phyloP scores from a whole-genome alignment of 352 stramenopile species.

The Thalassiosira sp. region DNA sequence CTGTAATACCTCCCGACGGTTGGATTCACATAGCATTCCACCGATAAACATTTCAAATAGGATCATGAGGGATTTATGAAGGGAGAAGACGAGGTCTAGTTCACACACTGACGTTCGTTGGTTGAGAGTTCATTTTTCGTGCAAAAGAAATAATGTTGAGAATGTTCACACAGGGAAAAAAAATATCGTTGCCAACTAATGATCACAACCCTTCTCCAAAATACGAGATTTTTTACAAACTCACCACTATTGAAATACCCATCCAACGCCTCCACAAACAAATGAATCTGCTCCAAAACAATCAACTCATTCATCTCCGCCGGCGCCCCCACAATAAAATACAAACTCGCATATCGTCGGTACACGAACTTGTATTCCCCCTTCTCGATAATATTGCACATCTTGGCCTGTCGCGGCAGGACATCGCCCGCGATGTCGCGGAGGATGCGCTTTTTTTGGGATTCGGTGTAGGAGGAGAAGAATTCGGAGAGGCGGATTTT shows the following conservation, averaged over 20 bases:
- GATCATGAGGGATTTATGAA: constrained; percentile 81
- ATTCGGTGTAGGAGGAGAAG: constrained; percentile 81
- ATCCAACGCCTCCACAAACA: constrained; percentile 97
- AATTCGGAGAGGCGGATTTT: constrained; percentile 84
- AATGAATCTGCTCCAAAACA: constrained; percentile 96
- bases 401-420: constrained; percentile 85
- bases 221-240: no score
- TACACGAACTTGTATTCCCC: constrained; percentile 98
- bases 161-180: constrained; percentile 12
- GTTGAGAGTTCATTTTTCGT: no score
- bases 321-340: constrained; percentile 95
- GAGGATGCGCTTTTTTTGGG: constrained; percentile 78
- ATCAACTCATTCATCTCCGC: constrained; percentile 97
- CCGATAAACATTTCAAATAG: constrained; percentile 85
- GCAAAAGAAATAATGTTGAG: no score
- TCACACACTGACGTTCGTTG: constrained; percentile 80
- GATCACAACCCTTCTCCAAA: no score
- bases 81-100: constrained; percentile 82
- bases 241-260: constrained; percentile 92
- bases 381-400: constrained; percentile 96
- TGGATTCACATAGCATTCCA: constrained; percentile 79
- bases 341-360: constrained; percentile 94
- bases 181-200: constrained; percentile 1
- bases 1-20: constrained; percentile 80
- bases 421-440: constrained; percentile 81